Evolutionary conservation across 306 rosid genomes (phyloP).

Genomic region (Quercus dentata): DNA sequence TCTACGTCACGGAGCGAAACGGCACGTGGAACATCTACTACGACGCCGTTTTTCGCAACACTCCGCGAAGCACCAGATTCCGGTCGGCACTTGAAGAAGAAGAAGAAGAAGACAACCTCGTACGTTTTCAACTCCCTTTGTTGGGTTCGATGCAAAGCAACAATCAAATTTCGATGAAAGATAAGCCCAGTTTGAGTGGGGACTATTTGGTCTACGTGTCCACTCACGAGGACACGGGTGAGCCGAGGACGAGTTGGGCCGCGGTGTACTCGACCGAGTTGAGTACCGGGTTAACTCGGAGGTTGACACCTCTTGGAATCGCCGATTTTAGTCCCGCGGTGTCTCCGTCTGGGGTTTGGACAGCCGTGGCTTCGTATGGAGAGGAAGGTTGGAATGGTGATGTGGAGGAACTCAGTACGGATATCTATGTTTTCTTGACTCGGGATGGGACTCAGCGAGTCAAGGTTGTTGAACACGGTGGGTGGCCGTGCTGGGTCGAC

Average conservation of each 20-base stretch:
- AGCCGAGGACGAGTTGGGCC: slow-evolving; percentile 62
- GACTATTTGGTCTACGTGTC: slow-evolving; percentile 59
- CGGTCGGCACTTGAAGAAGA: slow-evolving; percentile 40
- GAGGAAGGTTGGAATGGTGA: slow-evolving; percentile 70
- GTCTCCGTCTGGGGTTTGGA: slow-evolving; percentile 73
- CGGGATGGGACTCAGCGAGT: slow-evolving; percentile 63
- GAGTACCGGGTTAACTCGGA: slow-evolving; percentile 50
- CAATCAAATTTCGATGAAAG: slow-evolving; percentile 54
- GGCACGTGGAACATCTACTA: slow-evolving; percentile 53
- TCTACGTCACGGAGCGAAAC: slow-evolving; percentile 72
- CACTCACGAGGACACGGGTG: slow-evolving; percentile 61
- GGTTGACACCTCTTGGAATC: slow-evolving; percentile 65
- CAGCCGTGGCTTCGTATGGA: slow-evolving; percentile 88
- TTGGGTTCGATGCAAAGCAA: slow-evolving; percentile 1
- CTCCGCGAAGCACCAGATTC: not conserved
- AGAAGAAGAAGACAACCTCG: not conserved
- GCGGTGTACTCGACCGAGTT: slow-evolving; percentile 79
- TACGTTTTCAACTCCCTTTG: slow-evolving; percentile 61
- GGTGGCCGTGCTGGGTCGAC: slow-evolving; percentile 87
- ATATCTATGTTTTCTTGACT: slow-evolving; percentile 65
- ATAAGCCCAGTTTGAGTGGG: slow-evolving; percentile 57
- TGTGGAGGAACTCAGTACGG: slow-evolving; percentile 73
- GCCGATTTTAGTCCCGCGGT: slow-evolving; percentile 87
- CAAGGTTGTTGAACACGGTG: slow-evolving; percentile 77
- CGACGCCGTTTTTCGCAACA: slow-evolving; percentile 42